Percentiles rank a stretch among this genome's conserved stretches.
Evolutionary conservation across 495 filamentous ascomycete species (phyloP).

Genomic region (Echria macrotheca): DNA sequence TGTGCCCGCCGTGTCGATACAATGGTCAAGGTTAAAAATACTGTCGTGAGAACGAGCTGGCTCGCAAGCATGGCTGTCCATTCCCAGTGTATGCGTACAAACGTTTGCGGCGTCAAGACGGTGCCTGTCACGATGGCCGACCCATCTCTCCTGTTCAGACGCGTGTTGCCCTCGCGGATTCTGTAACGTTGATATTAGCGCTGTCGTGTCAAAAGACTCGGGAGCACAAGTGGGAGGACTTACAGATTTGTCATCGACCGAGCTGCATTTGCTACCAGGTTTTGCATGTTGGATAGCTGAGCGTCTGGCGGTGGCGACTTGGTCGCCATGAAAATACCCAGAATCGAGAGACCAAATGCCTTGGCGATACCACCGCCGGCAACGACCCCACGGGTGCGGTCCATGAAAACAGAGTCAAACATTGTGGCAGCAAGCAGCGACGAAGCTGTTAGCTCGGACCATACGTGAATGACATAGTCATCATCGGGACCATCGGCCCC

Average conservation of each 20-base stretch:
- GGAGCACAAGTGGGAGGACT: background rate
- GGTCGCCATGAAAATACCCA: conserved; percentile 10
- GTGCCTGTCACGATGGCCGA: conserved; percentile 6
- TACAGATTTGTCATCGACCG: conserved; percentile 13
- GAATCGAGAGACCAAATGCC: conserved; percentile 9
- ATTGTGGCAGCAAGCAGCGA: conserved; percentile 7
- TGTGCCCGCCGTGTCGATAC: background rate
- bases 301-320: conserved; percentile 3
- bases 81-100: conserved; percentile 17
- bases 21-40: conserved; percentile 10
- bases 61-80: conserved; percentile 14
- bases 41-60: conserved; percentile 8
- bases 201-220: background rate
- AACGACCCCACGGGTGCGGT: conserved; percentile 9
- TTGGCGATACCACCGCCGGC: conserved; percentile 11
- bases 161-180: background rate
- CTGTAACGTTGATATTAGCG: background rate
- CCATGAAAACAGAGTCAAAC: conserved; percentile 13
- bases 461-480: conserved; percentile 12
- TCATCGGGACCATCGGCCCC: background rate
- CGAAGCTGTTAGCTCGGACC: conserved; percentile 10
- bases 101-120: conserved; percentile 9
- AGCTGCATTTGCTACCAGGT: conserved; percentile 7
- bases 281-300: conserved; percentile 7
- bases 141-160: background rate